Percentiles rank a stretch among this genome's conserved stretches.
Evolutionary conservation across 108 stramenopile species (phyloP).

Genomic region (Fragilaria crotonensis): DNA sequence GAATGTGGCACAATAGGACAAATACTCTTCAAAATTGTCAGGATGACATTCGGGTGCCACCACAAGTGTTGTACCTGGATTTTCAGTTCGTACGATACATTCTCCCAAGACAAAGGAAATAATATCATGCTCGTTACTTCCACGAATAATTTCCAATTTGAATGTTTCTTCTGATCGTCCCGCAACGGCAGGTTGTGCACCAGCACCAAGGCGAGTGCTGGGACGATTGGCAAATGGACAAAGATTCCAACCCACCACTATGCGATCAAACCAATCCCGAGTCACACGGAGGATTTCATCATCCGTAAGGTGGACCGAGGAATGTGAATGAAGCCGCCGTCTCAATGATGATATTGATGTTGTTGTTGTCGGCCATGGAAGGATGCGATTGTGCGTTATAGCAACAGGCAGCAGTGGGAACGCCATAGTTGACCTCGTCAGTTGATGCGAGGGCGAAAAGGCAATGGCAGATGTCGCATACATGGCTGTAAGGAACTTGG

Average conservation of each 20-base stretch:
- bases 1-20: slow-evolving; percentile 38
- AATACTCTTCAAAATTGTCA: slow-evolving; percentile 41
- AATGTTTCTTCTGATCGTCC: slow-evolving; percentile 40
- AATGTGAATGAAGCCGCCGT: no score
- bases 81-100: slow-evolving; percentile 17
- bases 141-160: slow-evolving; percentile 35
- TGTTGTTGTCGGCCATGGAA: no score
- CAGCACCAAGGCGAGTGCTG: no score
- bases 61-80: slow-evolving; percentile 54
- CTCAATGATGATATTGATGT: no score
- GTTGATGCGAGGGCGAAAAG: no score
- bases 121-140: slow-evolving; percentile 39
- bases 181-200: no score
- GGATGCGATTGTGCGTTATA: no score
- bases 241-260: slow-evolving; percentile 65
- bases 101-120: slow-evolving; percentile 36
- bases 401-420: no score
- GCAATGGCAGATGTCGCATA: no score
- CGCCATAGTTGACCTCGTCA: no score
- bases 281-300: slow-evolving; percentile 32
- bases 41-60: slow-evolving; percentile 70
- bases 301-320: no score
- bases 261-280: slow-evolving; percentile 51
- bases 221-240: slow-evolving; percentile 80
- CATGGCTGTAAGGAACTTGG: no score